Evolutionary conservation across 805 yeast species (phyloP).

Genomic region (Wickerhamomyces ciferrii): DNA sequence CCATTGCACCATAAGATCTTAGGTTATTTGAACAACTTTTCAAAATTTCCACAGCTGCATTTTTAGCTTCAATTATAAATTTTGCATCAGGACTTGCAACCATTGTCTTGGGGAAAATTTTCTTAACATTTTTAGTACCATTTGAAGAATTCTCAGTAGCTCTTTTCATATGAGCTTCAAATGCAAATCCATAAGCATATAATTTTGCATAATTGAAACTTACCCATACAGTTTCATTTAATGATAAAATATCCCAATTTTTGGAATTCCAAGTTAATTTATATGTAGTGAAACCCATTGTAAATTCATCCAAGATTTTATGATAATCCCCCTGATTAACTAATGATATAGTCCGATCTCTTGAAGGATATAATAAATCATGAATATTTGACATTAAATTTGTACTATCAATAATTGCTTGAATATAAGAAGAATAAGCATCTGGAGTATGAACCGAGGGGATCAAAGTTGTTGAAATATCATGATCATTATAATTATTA

Average conservation of each 20-base stretch:
- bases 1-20: background rate
- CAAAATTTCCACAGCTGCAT: background rate
- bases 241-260: background rate
- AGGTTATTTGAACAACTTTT: background rate
- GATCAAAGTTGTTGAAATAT: background rate
- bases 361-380: background rate
- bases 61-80: background rate
- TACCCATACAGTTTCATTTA: background rate
- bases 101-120: background rate
- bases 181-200: background rate
- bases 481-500: too few relatives aligned
- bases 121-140: background rate
- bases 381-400: background rate
- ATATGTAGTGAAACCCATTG: background rate
- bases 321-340: background rate
- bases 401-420: background rate
- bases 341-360: background rate
- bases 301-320: background rate
- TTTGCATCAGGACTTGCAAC: background rate
- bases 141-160: background rate
- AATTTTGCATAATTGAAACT: background rate
- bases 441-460: background rate
- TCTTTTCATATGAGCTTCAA: background rate
- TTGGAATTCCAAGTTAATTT: background rate
- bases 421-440: background rate